phyloP scores from a whole-genome alignment of 768 basidiomycete genomes.

The Chalciporus piperatus region DNA sequence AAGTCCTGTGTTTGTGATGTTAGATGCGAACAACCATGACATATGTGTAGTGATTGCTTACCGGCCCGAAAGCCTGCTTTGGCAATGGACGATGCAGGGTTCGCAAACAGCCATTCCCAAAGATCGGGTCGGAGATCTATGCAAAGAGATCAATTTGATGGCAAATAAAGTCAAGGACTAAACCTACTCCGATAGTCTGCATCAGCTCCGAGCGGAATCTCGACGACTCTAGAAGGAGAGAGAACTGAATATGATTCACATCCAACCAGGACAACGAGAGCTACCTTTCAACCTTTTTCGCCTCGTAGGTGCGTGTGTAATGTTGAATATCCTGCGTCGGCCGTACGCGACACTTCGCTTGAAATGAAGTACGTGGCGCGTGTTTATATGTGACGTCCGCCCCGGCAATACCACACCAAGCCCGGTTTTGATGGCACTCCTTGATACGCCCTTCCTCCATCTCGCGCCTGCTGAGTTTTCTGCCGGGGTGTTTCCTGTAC shows the following conservation, averaged over 20 bases:
- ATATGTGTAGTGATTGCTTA: conserved; percentile 17
- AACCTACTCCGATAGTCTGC: conserved; percentile 66
- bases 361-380: conserved; percentile 40
- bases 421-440: conserved; percentile 35
- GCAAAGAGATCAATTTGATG: background rate
- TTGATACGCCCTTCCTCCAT: conserved; percentile 28
- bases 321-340: conserved; percentile 60
- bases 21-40: background rate
- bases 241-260: background rate
- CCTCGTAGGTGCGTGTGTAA: conserved; percentile 52
- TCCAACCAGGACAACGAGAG: conserved; percentile 7
- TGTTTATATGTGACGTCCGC: conserved; percentile 31
- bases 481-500: conserved; percentile 26
- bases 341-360: conserved; percentile 44
- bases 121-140: conserved; percentile 37
- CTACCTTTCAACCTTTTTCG: conserved; percentile 57
- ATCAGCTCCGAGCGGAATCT: conserved; percentile 51
- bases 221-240: conserved; percentile 45
- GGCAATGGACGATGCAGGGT: conserved; percentile 59
- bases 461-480: conserved; percentile 4
- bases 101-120: conserved; percentile 58
- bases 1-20: conserved; percentile 37
- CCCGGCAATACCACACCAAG: conserved; percentile 33
- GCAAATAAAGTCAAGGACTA: background rate
- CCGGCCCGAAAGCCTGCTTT: conserved; percentile 51